phyloP scores from a whole-genome alignment of 192 early-diverging fungal species.

The Bifiguratus adelaidae region DNA sequence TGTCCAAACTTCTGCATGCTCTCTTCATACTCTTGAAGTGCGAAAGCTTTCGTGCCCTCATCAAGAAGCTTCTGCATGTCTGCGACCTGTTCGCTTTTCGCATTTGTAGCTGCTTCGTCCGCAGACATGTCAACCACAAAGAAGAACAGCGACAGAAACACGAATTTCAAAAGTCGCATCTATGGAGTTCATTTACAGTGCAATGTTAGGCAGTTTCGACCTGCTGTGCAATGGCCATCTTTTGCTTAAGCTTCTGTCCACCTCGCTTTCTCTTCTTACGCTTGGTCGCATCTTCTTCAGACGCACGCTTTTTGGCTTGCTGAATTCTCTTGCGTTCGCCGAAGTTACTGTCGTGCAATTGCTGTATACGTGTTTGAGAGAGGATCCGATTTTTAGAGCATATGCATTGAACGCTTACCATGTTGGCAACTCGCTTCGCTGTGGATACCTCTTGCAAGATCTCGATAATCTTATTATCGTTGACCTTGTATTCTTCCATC shows the following conservation, averaged over 20 bases:
- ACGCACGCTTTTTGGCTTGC: constrained; percentile 2
- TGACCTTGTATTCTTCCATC: constrained; percentile 63
- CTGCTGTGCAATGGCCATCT: too few relatives aligned
- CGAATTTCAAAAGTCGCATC: too few relatives aligned
- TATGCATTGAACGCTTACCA: too few relatives aligned
- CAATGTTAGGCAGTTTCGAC: too few relatives aligned
- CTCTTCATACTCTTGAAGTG: constrained; percentile 47
- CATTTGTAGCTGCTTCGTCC: too few relatives aligned
- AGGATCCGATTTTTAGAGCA: too few relatives aligned
- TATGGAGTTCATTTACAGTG: too few relatives aligned
- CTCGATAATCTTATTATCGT: constrained; percentile 79
- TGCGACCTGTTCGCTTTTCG: too few relatives aligned
- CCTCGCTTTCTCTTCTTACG: background rate
- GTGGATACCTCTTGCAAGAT: constrained; percentile 72
- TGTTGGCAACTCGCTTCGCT: constrained; percentile 81
- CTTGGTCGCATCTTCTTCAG: background rate
- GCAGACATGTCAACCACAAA: too few relatives aligned
- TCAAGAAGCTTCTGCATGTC: constrained; percentile 15
- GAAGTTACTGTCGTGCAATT: constrained; percentile 47
- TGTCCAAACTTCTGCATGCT: constrained; percentile 57
- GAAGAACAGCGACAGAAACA: too few relatives aligned
- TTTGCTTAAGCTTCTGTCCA: too few relatives aligned
- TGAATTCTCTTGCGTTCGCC: constrained; percentile 12
- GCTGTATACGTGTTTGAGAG: too few relatives aligned
- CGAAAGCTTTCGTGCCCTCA: constrained; percentile 54